A percentile compares a stretch with the other conserved stretches of the same genome.
These are phyloP conservation scores for Phialemonium atrogriseum DNA, from an alignment of 2,329 filamentous ascomycete species.

Conservation along the genomic window DNA sequence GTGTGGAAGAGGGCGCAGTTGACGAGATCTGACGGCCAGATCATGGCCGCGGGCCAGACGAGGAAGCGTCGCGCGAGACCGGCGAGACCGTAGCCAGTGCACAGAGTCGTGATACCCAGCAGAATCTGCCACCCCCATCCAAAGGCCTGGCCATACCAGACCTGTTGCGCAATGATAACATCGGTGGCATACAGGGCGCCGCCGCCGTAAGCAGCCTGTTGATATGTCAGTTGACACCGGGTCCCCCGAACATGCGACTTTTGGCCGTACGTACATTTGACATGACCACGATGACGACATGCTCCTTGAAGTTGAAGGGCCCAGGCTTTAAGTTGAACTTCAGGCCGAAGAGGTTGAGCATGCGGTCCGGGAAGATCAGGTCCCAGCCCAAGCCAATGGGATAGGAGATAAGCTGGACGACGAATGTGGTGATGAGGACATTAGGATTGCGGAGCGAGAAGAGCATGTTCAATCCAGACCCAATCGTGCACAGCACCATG, in stretches of 20 bases:
- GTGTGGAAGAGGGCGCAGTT: conserved; percentile 56
- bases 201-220: conserved; percentile 47
- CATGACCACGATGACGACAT: conserved; percentile 55
- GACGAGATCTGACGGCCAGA: conserved; percentile 54
- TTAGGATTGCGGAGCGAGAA: conserved; percentile 53
- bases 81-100: conserved; percentile 56
- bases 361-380: conserved; percentile 42
- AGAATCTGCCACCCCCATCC: conserved; percentile 53
- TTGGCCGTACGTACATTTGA: conserved; percentile 46
- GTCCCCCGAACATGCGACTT: too few relatives aligned
- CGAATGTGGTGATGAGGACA: conserved; percentile 51
- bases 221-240: conserved; percentile 8
- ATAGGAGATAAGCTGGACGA: conserved; percentile 54
- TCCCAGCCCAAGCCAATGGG: conserved; percentile 49
- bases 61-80: conserved; percentile 52
- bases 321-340: conserved; percentile 49
- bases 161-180: conserved; percentile 40
- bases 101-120: conserved; percentile 51
- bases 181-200: conserved; percentile 49
- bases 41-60: conserved; percentile 54
- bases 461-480: conserved; percentile 53
- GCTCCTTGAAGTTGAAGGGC: conserved; percentile 55
- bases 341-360: conserved; percentile 41
- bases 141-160: conserved; percentile 50
- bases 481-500: conserved; percentile 50